Base-by-base conservation (phyloP, 176 grass and related monocot genomes). In the Themeda triandra region DNA sequence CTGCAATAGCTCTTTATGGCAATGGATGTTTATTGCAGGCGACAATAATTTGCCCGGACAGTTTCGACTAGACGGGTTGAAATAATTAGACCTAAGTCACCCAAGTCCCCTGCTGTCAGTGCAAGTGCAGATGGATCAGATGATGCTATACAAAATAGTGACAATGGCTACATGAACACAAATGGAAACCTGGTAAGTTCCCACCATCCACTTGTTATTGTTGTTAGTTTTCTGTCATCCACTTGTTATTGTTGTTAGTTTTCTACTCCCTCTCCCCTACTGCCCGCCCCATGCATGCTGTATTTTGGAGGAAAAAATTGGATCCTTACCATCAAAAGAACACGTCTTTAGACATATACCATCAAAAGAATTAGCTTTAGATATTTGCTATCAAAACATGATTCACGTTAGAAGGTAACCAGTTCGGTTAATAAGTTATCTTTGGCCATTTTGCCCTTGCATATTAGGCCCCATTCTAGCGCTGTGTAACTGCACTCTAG, bases 111-210 rank as follows among this genome's bases (percentile, higher is more conserved):
- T 85, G 78, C 85, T 53, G 81, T 84, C 63, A 92, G 88, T 83
- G 83, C 85, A 71, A 89, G 90, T 90, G 58, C 73, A 86, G 95
- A 91, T 33, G 92, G 86, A 87, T 92, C 89, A 49, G 90, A 91
- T 54, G 88, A 75, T 30, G 66, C 28, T 73, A 48, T 76, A 19
- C 81, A 90, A 45, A 81, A 75, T 46, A 87, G 86, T 91, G 90
- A 87, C 39, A 87, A 89, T 92, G 83, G 81, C 49, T 88, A 92
- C 83, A 42, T 80, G 42, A 87, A 88, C 56, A 78, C 81, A 75
- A 91, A 92, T 89, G 90, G 88, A 81, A 81, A 83, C 63, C 14
- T 87, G 25, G 94, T 97, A 91, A 94, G 94, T 85, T 85, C 25
- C 29, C 41, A 25, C 46, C 40, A 84, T 40, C 67, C 37, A 80